These are phyloP conservation scores for Penicillium sp. DNA, from an alignment of 2,329 filamentous ascomycete species.

Conservation along the genomic window DNA sequence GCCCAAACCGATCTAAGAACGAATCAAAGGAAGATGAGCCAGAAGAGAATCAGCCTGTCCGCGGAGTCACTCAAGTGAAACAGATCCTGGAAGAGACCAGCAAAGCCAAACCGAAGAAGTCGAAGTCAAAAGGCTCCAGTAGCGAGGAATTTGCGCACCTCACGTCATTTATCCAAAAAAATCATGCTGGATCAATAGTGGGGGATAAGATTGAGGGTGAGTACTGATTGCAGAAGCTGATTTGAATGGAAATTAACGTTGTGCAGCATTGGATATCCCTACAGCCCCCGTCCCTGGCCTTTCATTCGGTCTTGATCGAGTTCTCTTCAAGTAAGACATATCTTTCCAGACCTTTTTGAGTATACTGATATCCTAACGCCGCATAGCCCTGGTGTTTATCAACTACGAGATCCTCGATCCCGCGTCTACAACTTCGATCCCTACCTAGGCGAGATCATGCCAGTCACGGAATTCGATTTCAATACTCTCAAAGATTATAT, in stretches of 20 bases:
- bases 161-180: constrained; percentile 8
- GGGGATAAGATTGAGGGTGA: constrained; percentile 20
- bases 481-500: constrained; percentile 81
- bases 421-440: constrained; percentile 96
- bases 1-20: background rate
- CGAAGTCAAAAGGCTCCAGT: background rate
- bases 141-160: constrained; percentile 10
- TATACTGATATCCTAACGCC: constrained; percentile 2
- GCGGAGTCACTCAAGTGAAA: background rate
- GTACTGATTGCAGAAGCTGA: background rate
- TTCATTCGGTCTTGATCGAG: constrained; percentile 75
- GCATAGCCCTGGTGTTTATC: constrained; percentile 74
- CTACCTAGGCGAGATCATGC: constrained; percentile 91
- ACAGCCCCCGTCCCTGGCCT: constrained; percentile 62
- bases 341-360: background rate
- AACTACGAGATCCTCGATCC: constrained; percentile 83
- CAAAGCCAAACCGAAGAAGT: background rate
- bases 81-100: background rate
- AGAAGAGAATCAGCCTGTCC: background rate
- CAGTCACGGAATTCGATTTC: constrained; percentile 89
- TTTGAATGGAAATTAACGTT: constrained; percentile 5
- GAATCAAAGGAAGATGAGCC: background rate
- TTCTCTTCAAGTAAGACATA: constrained; percentile 76
- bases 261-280: constrained; percentile 41
- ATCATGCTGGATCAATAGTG: constrained; percentile 16